A percentile compares a stretch with the other conserved stretches of the same genome.
Conservation (phyloP, 1,284 basidiomycete genomes). For the Exsudoporus floridanus region DNA sequence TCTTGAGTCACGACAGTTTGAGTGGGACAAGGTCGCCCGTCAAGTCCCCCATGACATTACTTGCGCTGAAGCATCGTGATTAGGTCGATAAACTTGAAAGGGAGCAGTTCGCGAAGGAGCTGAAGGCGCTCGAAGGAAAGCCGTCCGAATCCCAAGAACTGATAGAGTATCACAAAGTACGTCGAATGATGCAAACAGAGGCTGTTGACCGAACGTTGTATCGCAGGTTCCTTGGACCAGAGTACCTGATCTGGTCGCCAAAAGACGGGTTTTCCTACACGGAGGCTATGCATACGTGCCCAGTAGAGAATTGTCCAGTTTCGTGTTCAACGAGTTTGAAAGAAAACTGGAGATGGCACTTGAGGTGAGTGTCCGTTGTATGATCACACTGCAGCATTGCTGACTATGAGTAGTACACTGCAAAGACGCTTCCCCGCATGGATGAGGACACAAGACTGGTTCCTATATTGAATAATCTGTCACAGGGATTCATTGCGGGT, state of each 20-base stretch:
- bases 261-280: constrained; percentile 78
- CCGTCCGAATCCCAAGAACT: not conserved
- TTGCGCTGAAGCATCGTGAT: constrained; percentile 4
- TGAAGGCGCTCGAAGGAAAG: constrained; percentile 42
- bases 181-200: constrained; percentile 3
- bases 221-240: constrained; percentile 77
- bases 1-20: constrained; percentile 73
- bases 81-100: constrained; percentile 69
- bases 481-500: constrained; percentile 92
- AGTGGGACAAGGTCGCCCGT: constrained; percentile 67
- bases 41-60: not conserved
- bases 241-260: constrained; percentile 90
- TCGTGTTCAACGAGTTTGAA: constrained; percentile 89
- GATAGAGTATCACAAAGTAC: constrained; percentile 67
- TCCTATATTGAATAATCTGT: constrained; percentile 91
- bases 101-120: constrained; percentile 46
- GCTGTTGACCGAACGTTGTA: not conserved
- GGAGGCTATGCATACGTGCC: constrained; percentile 92
- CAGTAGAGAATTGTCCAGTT: constrained; percentile 76
- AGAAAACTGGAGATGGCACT: constrained; percentile 74
- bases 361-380: constrained; percentile 53
- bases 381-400: not conserved
- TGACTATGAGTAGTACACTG: constrained; percentile 63
- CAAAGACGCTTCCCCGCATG: constrained; percentile 86
- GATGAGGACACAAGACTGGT: constrained; percentile 94